phyloP scores from a whole-genome alignment of 1,284 basidiomycete species.

The Austroboletus novae-zelandiae region DNA sequence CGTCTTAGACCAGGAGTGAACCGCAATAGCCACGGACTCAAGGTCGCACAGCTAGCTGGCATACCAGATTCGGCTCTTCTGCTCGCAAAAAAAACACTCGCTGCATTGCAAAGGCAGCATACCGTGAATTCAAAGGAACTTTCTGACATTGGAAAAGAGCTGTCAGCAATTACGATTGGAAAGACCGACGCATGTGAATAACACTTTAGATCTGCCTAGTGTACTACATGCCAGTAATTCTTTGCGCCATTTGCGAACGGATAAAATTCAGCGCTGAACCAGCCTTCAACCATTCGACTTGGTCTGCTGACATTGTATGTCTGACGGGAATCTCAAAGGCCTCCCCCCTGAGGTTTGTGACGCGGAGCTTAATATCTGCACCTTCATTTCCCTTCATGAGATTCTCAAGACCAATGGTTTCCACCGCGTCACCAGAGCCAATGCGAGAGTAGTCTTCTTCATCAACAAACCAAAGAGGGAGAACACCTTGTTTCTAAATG shows the following conservation, averaged over 20 bases:
- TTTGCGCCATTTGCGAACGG: constrained; percentile 47
- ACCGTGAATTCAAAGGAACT: constrained; percentile 24
- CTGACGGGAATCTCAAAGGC: constrained; percentile 67
- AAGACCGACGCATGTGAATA: constrained; percentile 1
- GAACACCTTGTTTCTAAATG: constrained; percentile 86
- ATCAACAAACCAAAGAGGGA: constrained; percentile 90
- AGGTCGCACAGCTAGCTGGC: constrained; percentile 86
- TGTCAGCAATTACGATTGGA: constrained; percentile 14
- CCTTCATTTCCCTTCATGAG: constrained; percentile 52
- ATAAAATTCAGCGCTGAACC: constrained; percentile 89
- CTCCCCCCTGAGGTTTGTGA: constrained; percentile 68
- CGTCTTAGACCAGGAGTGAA: constrained; percentile 82
- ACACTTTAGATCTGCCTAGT: constrained; percentile 3
- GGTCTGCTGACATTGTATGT: constrained; percentile 89
- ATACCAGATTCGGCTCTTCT: constrained; percentile 68
- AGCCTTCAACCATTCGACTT: constrained; percentile 82
- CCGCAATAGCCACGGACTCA: constrained; percentile 88
- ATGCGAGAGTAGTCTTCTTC: constrained; percentile 83
- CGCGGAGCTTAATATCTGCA: constrained; percentile 60
- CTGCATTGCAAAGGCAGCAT: constrained; percentile 34
- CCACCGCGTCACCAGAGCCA: constrained; percentile 65
- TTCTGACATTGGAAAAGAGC: constrained; percentile 23
- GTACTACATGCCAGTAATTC: background rate
- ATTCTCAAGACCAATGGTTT: constrained; percentile 37
- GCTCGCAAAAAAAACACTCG: constrained; percentile 55